phyloP scores from a whole-genome alignment of 768 basidiomycete species.

The Lyophyllum decastes region DNA sequence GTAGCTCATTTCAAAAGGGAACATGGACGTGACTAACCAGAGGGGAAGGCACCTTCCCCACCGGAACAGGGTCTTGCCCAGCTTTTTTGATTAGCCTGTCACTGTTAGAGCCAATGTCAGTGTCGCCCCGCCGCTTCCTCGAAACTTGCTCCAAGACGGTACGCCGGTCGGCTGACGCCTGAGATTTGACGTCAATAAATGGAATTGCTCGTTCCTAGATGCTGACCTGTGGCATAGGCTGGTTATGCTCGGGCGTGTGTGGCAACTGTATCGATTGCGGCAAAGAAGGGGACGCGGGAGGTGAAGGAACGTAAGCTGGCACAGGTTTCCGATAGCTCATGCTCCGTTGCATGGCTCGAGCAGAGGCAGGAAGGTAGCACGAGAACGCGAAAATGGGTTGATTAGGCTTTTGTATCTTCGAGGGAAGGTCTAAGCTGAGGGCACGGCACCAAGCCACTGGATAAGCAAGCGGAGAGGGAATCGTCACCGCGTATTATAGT shows the following conservation, averaged over 20 bases:
- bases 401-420: not conserved
- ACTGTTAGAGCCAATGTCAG: conserved; percentile 5
- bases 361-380: not conserved
- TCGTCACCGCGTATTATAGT: not conserved
- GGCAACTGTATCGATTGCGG: conserved; percentile 9
- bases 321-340: conserved; percentile 76
- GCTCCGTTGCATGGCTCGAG: conserved; percentile 32
- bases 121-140: conserved; percentile 1
- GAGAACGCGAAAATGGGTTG: not conserved
- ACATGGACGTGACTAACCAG: conserved; percentile 1
- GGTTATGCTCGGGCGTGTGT: conserved; percentile 9
- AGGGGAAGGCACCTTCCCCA: conserved; percentile 4
- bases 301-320: conserved; percentile 66
- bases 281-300: conserved; percentile 45
- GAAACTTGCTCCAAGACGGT: conserved; percentile 26
- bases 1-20: not conserved
- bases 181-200: not conserved
- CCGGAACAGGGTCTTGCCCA: not conserved
- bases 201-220: not conserved
- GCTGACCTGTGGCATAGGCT: conserved; percentile 11
- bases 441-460: conserved; percentile 4
- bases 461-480: not conserved
- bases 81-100: not conserved
- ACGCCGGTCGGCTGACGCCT: conserved; percentile 39
- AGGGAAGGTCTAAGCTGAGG: conserved; percentile 8